These are phyloP conservation scores for Hypoxylon sp. DNA, from an alignment of 2,329 filamentous ascomycete genomes.

Conservation along the genomic window DNA sequence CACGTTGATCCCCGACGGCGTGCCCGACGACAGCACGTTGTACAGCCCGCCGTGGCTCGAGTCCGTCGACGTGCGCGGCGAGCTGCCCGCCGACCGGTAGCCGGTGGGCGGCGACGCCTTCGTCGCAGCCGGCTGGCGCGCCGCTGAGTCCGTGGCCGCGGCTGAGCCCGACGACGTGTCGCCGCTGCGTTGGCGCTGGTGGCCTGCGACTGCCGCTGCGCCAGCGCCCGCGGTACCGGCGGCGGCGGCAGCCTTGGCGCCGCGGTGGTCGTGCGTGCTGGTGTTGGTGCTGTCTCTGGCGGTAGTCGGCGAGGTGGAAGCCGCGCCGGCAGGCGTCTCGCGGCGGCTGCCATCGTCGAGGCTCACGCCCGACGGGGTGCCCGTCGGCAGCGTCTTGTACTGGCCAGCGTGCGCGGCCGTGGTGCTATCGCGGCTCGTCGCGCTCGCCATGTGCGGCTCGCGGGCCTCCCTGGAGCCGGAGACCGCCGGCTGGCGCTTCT, in stretches of 20 bases:
- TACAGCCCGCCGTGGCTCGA: conserved; percentile 28
- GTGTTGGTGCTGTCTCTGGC: not conserved
- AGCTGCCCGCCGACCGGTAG: not conserved
- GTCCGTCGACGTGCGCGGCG: conserved; percentile 12
- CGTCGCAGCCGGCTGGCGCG: not conserved
- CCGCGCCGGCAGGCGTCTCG: not conserved
- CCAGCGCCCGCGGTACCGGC: conserved; percentile 9
- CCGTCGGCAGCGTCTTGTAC: not conserved
- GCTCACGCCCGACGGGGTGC: conserved; percentile 5
- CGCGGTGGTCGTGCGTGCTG: conserved; percentile 1
- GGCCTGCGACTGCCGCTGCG: conserved; percentile 2
- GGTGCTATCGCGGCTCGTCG: not conserved
- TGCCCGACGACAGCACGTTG: conserved; percentile 27
- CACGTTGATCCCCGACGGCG: conserved; percentile 32
- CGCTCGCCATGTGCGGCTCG: conserved; percentile 1
- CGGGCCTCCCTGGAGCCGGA: not conserved
- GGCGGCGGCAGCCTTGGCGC: conserved; percentile 5
- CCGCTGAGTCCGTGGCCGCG: not conserved
- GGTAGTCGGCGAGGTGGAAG: not conserved
- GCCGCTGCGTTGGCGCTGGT: not conserved
- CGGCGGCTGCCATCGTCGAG: not conserved
- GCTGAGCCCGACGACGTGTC: not conserved
- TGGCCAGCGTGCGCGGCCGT: not conserved
- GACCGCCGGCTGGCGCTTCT: not conserved
- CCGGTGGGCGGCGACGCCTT: not conserved